These are phyloP conservation scores for Diplodia mutila DNA, from an alignment of 2,329 filamentous ascomycete species.

Conservation along the genomic window DNA sequence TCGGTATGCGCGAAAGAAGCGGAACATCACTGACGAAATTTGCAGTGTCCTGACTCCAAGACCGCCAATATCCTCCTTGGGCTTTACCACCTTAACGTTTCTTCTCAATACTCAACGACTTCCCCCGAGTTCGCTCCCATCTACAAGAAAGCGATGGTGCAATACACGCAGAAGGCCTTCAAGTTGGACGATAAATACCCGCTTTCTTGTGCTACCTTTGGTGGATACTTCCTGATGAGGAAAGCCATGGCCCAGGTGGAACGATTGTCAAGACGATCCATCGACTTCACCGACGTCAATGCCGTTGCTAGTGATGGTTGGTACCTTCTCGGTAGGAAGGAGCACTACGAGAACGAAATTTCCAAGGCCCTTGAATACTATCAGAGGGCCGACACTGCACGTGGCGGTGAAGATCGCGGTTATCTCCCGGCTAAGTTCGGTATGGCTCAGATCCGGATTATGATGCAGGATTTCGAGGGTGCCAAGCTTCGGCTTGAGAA, in stretches of 20 bases:
- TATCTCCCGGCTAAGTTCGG: conserved; percentile 96
- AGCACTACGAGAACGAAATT: conserved; percentile 78
- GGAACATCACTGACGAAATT: conserved; percentile 10
- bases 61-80: conserved; percentile 88
- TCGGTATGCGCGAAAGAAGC: not conserved
- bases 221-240: conserved; percentile 83
- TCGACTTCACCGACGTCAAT: conserved; percentile 94
- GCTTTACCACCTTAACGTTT: conserved; percentile 85
- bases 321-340: conserved; percentile 91
- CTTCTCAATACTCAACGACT: conserved; percentile 78
- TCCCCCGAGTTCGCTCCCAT: conserved; percentile 82
- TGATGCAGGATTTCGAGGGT: conserved; percentile 83
- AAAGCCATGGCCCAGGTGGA: conserved; percentile 83
- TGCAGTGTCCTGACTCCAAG: conserved; percentile 75
- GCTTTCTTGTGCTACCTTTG: conserved; percentile 87
- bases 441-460: conserved; percentile 82
- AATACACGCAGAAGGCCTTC: conserved; percentile 91
- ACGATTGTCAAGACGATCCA: conserved; percentile 85
- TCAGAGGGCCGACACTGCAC: conserved; percentile 83
- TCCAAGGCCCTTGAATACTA: conserved; percentile 84
- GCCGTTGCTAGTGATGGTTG: conserved; percentile 96
- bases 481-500: conserved; percentile 94
- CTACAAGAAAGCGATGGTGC: conserved; percentile 92
- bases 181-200: conserved; percentile 91
- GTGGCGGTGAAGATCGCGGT: conserved; percentile 87